Percentiles rank a stretch among this genome's conserved stretches.
Conservation (phyloP, 2,329 filamentous ascomycete genomes). For the Talaromyces islandicus region DNA sequence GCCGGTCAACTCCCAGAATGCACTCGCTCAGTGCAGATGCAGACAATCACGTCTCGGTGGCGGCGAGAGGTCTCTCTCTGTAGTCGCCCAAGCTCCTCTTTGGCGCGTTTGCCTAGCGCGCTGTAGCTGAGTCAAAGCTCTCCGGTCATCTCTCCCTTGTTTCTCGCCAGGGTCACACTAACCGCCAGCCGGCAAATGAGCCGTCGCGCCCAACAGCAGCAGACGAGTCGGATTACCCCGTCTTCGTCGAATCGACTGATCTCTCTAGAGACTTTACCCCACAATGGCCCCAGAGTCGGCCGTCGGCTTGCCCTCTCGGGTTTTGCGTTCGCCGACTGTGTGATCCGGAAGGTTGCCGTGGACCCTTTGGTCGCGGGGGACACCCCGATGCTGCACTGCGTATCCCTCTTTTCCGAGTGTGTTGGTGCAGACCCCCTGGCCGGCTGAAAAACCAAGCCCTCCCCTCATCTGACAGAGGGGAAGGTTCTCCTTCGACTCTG, state of each 20-base stretch:
- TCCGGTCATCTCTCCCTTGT: background rate
- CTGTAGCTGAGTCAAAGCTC: background rate
- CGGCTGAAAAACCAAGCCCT: background rate
- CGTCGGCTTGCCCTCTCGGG: background rate
- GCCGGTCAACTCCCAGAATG: background rate
- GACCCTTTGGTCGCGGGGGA: background rate
- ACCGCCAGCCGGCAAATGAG: background rate
- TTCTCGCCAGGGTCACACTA: background rate
- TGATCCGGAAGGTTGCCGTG: background rate
- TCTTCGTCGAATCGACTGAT: background rate
- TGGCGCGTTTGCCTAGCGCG: background rate
- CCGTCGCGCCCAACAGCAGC: background rate
- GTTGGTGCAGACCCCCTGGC: background rate
- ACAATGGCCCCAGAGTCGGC: background rate
- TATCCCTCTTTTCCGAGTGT: background rate
- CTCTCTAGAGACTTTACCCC: background rate
- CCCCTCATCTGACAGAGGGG: background rate
- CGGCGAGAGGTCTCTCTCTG: no score
- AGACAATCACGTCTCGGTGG: no score
- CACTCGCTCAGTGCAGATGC: no score
- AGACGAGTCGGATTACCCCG: background rate
- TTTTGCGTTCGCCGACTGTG: background rate
- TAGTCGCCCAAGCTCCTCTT: background rate
- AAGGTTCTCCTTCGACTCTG: background rate
- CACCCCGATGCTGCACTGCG: background rate